phyloP scores from a whole-genome alignment of 257 asterid genomes.

The Forsythia viridissima region DNA sequence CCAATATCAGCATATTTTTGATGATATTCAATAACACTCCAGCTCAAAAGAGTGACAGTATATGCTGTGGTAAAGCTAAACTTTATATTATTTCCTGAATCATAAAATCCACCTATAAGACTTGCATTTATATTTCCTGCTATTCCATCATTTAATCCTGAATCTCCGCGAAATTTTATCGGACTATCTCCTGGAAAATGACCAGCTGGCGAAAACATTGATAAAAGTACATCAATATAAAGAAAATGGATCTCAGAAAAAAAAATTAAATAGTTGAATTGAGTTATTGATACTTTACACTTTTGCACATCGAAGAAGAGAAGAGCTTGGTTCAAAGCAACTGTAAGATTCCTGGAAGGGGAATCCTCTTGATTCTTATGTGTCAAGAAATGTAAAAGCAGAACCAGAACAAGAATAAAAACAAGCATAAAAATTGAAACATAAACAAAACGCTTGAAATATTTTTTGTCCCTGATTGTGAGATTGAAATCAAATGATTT shows the following conservation, averaged over 20 bases:
- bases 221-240: not conserved
- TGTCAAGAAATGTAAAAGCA: constrained; percentile 33
- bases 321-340: constrained; percentile 51
- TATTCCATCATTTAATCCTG: constrained; percentile 53
- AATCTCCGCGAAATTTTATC: constrained; percentile 45
- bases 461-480: constrained; percentile 28
- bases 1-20: constrained; percentile 49
- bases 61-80: constrained; percentile 59
- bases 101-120: constrained; percentile 70
- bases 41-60: constrained; percentile 54
- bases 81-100: constrained; percentile 62
- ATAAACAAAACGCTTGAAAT: constrained; percentile 32
- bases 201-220: constrained; percentile 42
- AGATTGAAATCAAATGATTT: constrained; percentile 47
- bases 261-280: not conserved
- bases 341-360: constrained; percentile 31
- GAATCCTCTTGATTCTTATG: constrained; percentile 29
- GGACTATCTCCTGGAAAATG: constrained; percentile 25
- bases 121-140: constrained; percentile 26
- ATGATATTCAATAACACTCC: constrained; percentile 64
- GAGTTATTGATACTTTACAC: constrained; percentile 23
- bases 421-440: constrained; percentile 17
- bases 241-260: not conserved
- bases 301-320: constrained; percentile 65
- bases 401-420: constrained; percentile 22